Conservation (phyloP, 2,329 filamentous ascomycete genomes). For the Colletotrichum australisinense region DNA sequence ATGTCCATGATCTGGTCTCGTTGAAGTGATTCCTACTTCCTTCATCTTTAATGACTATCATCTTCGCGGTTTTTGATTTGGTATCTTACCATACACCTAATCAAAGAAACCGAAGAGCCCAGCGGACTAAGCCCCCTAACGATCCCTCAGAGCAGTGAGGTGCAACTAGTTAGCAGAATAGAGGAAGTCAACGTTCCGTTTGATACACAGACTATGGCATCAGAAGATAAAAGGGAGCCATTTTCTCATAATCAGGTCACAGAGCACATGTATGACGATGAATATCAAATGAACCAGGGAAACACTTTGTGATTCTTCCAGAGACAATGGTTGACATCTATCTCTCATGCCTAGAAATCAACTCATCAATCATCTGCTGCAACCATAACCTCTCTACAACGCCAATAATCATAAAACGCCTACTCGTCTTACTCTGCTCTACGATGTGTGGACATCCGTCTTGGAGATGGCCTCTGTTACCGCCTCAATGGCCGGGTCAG, state of each 20-base stretch:
- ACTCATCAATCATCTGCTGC: not conserved
- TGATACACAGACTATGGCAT: no score
- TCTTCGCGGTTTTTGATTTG: not conserved
- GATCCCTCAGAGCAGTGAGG: no score
- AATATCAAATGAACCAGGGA: not conserved
- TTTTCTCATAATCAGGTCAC: no score
- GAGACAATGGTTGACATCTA: not conserved
- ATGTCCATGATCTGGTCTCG: not conserved
- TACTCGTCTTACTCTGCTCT: not conserved
- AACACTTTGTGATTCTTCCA: not conserved
- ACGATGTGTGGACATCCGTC: slow-evolving; percentile 41
- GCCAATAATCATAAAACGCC: not conserved
- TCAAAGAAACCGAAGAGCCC: no score
- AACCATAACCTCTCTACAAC: not conserved
- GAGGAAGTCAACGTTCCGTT: not conserved
- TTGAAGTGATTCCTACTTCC: not conserved
- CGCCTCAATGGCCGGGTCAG: slow-evolving; percentile 40
- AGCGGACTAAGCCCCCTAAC: no score
- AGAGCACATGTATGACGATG: not conserved
- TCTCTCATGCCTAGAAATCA: not conserved
- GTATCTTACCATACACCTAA: no score
- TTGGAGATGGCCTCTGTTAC: slow-evolving; percentile 41
- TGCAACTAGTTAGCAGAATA: not conserved
- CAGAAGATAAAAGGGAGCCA: no score
- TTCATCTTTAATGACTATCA: not conserved